Percentiles rank a stretch among this genome's conserved stretches.
Evolutionary conservation across 495 filamentous ascomycete genomes (phyloP).

Genomic region (Aspergillus indologenus): DNA sequence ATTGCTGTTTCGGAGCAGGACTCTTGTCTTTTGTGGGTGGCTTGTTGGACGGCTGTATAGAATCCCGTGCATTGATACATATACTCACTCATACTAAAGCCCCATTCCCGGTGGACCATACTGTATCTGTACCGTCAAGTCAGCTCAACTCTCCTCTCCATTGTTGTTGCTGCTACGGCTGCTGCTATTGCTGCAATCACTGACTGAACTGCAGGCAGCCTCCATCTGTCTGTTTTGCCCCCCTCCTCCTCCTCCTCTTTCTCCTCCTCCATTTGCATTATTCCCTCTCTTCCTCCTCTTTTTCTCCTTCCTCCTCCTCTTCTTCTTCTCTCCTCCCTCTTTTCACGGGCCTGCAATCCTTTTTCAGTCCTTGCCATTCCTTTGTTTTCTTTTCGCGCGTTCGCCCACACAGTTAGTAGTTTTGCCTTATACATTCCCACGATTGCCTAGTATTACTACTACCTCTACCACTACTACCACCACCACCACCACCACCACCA

Average conservation of each 20-base stretch:
- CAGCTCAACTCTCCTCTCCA: not conserved
- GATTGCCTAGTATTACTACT: slow-evolving; percentile 16
- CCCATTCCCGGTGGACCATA: not conserved
- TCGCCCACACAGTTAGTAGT: slow-evolving; percentile 45
- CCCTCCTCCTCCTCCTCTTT: slow-evolving; percentile 35
- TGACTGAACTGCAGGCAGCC: not conserved
- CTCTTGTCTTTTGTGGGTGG: not conserved
- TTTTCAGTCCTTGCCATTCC: slow-evolving; percentile 31
- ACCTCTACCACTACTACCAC: no score
- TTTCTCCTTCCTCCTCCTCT: slow-evolving; percentile 16
- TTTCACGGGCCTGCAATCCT: slow-evolving; percentile 11
- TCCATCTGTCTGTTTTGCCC: slow-evolving; percentile 16
- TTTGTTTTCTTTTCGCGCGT: slow-evolving; percentile 49
- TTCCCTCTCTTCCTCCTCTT: slow-evolving; percentile 31
- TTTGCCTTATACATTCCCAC: slow-evolving; percentile 30
- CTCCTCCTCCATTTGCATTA: slow-evolving; percentile 44
- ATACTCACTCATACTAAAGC: not conserved
- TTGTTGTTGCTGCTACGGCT: not conserved
- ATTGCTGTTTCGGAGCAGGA: not conserved
- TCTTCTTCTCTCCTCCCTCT: slow-evolving; percentile 20
- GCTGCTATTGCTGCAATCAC: not conserved
- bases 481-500: slow-evolving; percentile 11
- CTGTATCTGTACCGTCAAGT: not conserved
- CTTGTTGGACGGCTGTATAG: not conserved
- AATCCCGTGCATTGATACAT: not conserved